Evolutionary conservation across 2,329 filamentous ascomycete species (phyloP).

Genomic region (Aspergillus pseudonomiae): DNA sequence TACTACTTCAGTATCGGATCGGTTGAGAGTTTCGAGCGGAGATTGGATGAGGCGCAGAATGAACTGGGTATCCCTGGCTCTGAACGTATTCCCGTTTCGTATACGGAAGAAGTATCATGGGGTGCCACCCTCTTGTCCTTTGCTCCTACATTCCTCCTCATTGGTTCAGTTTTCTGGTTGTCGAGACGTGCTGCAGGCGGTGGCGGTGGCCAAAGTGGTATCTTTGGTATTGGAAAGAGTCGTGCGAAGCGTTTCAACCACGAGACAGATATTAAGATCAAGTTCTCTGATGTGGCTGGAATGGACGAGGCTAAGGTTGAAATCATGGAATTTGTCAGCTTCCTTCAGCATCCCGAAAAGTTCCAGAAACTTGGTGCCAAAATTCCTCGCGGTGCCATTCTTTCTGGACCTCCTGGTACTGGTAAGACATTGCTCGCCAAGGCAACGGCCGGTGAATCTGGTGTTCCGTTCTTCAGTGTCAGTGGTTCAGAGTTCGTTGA

Average conservation of each 20-base stretch:
- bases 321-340: slow-evolving; percentile 99
- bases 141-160: slow-evolving; percentile 82
- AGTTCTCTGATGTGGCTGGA: slow-evolving; percentile 93
- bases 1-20: slow-evolving; percentile 98
- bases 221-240: slow-evolving; percentile 96
- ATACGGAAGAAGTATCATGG: slow-evolving; percentile 74
- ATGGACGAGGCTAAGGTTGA: slow-evolving; percentile 98
- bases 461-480: slow-evolving; percentile 96
- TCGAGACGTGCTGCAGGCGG: slow-evolving; percentile 73
- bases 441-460: slow-evolving; percentile 94
- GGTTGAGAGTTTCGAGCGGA: slow-evolving; percentile 86
- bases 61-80: slow-evolving; percentile 81
- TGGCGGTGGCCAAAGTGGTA: slow-evolving; percentile 69
- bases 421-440: slow-evolving; percentile 98
- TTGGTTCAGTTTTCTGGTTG: slow-evolving; percentile 80
- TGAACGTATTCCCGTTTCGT: slow-evolving; percentile 93
- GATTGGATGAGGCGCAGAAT: slow-evolving; percentile 82
- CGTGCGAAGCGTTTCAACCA: slow-evolving; percentile 97
- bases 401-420: slow-evolving; percentile 96
- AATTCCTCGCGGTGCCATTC: slow-evolving; percentile 93
- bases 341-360: slow-evolving; percentile 88
- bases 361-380: slow-evolving; percentile 96
- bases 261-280: slow-evolving; percentile 93
- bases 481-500: slow-evolving; percentile 99
- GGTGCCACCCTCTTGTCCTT: slow-evolving; percentile 76